Evolutionary conservation across 2,329 filamentous ascomycete species (phyloP), one percentile per base, ranked within the genome.

Genomic region (Diplodia mutila): DNA sequence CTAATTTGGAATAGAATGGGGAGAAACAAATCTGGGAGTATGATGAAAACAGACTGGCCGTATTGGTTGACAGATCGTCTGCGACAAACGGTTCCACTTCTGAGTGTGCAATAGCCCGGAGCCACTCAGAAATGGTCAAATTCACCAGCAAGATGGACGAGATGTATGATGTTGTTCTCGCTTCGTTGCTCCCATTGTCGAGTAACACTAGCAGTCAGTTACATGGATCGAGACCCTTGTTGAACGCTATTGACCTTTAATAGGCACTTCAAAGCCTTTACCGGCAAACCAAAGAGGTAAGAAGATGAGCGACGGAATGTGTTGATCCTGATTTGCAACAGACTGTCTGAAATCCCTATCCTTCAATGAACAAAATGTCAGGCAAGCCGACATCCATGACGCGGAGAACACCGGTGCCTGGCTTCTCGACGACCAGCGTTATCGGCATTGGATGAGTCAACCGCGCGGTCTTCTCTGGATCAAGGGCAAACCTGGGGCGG

Each of bases 81-180:
- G 54, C 54, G 21, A 39, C 11, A 4, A 39, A 6, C 4, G 54
- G 54, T 12, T 39, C 32, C 12, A 57, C 16, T 1, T 11, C 37
- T 9, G n/a, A 39, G 4, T 23, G 9, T 12, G n/a, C 54, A 9
- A 39, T 57, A 12, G 29, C n/a, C 32, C 34, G 54, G 11, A 57
- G 25, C 9, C 54, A 42, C 16, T 65, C 63, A 1, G 63, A 46
- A 1, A 42, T 65, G 51, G 63, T 54, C 3, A 65, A 65, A 27
- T 65, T 27, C 16, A 27, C n/a, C 3, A 39, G 21, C 12, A 14
- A 27, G 1, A 32, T n/a, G n/a, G 63, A 65, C 6, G 63, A 53
- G 21, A 11, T 32, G 12, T 65, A 65, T 4, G 12, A 7, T 29
- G 16, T 21, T 23, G 21, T 46, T 9, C 5, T n/a, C 5, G 29